phyloP scores from a whole-genome alignment of 495 filamentous ascomycete genomes.

The Niebla homalea region DNA sequence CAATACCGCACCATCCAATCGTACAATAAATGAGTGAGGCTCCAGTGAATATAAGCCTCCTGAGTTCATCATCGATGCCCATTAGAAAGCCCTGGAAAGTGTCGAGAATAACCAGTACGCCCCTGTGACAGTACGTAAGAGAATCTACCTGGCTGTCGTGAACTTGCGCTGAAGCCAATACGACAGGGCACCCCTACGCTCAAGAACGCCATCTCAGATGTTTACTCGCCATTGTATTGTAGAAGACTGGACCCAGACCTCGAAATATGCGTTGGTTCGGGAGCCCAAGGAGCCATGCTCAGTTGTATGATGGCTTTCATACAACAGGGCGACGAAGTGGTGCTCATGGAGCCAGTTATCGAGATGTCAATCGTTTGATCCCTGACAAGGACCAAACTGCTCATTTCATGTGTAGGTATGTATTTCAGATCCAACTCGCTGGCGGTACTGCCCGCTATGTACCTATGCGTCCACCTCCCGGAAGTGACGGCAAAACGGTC shows the following conservation, averaged over 20 bases:
- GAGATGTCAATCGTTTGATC: background rate
- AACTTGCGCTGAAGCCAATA: background rate
- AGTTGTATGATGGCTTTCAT: conserved; percentile 7
- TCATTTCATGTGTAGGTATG: background rate
- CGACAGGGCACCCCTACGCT: background rate
- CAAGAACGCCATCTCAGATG: conserved; percentile 2
- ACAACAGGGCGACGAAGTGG: conserved; percentile 10
- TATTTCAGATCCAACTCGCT: background rate
- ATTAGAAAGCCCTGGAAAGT: conserved; percentile 3
- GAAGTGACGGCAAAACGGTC: too few species aligned
- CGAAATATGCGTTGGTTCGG: conserved; percentile 4
- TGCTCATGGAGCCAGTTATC: conserved; percentile 11
- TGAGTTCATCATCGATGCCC: conserved; percentile 8
- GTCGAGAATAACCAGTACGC: conserved; percentile 8
- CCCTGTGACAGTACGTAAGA: conserved; percentile 2
- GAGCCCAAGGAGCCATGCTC: conserved; percentile 5
- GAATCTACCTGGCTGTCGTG: background rate
- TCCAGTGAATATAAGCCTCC: conserved; percentile 8
- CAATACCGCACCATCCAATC: too few species aligned
- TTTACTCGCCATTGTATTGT: conserved; percentile 4
- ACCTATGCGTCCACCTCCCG: too few species aligned
- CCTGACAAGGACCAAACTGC: background rate
- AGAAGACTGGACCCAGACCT: conserved; percentile 1
- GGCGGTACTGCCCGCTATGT: background rate
- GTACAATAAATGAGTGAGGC: too few species aligned